A percentile compares a stretch with the other conserved stretches of the same genome.
Conservation (phyloP, 2,329 filamentous ascomycete genomes). For the Ilyonectria robusta region DNA sequence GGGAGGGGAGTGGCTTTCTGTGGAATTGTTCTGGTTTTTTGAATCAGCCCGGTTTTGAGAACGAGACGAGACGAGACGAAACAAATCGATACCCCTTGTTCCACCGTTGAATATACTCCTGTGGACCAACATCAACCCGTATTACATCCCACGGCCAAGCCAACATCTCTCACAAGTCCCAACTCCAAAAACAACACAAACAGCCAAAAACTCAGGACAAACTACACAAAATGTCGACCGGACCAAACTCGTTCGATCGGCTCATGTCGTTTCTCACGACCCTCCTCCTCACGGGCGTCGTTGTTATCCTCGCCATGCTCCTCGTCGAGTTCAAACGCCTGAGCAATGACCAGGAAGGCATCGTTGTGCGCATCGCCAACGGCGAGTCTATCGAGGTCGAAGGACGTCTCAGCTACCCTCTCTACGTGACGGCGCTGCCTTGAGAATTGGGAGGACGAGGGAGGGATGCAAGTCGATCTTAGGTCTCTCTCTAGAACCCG, state of each 20-base stretch:
- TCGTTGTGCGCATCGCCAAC: slow-evolving; percentile 15
- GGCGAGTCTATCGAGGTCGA: slow-evolving; percentile 12
- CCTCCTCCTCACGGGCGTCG: slow-evolving; percentile 25
- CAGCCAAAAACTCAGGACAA: neutral
- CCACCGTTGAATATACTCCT: neutral
- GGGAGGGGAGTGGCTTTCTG: neutral
- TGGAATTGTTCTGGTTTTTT: neutral
- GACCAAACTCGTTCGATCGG: slow-evolving; percentile 9
- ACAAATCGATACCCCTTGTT: neutral
- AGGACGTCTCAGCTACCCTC: neutral
- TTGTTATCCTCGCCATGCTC: slow-evolving; percentile 33
- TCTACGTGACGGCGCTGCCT: slow-evolving; percentile 9
- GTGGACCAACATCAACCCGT: neutral
- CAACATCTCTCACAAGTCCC: neutral
- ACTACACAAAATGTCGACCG: neutral
- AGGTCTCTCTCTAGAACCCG: neutral
- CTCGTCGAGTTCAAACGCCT: slow-evolving; percentile 34
- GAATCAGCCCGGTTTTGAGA: neutral
- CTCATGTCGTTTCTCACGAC: slow-evolving; percentile 17
- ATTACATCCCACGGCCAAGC: neutral
- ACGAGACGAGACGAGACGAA: neutral
- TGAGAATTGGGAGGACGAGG: neutral
- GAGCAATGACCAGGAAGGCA: slow-evolving; percentile 18
- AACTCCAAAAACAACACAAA: neutral
- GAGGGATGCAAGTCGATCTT: neutral